Evolutionary conservation across 176 grass and related monocot genomes (phyloP).

Genomic region (Musa troglodytarum): DNA sequence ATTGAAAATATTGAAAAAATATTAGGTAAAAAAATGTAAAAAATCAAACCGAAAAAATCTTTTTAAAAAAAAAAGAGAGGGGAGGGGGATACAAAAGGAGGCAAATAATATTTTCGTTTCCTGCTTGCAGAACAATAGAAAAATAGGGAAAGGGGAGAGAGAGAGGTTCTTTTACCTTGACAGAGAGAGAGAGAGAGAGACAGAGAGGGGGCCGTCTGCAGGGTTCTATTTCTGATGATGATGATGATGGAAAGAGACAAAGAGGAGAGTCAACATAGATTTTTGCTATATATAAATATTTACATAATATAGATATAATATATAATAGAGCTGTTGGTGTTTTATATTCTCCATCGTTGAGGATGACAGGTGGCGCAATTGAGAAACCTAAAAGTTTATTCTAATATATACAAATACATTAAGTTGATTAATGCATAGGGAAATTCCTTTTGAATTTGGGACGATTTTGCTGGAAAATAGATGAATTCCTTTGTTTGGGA

Average conservation of each 20-base stretch:
- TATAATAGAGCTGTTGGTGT: too few species aligned
- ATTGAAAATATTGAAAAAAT: background rate
- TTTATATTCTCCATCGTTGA: too few species aligned
- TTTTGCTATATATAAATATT: slow-evolving; percentile 1
- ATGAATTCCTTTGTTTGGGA: too few species aligned
- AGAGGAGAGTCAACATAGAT: background rate
- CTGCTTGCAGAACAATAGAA: background rate
- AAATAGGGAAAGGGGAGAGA: background rate
- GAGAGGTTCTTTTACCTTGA: background rate
- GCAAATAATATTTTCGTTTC: background rate
- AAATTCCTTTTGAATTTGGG: too few species aligned
- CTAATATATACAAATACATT: too few species aligned
- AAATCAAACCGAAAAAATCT: background rate
- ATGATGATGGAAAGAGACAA: background rate
- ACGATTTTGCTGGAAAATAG: too few species aligned
- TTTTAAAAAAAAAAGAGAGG: background rate
- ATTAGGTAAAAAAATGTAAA: background rate
- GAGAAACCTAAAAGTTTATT: too few species aligned
- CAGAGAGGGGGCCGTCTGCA: background rate
- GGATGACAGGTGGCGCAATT: too few species aligned
- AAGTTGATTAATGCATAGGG: too few species aligned
- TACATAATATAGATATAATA: background rate
- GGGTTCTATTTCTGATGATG: background rate
- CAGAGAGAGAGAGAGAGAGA: background rate
- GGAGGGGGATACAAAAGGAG: background rate